Percentiles rank a stretch among this genome's conserved stretches.
phyloP scores from a whole-genome alignment of 2,329 filamentous ascomycete species.

The Neonectria coccinea region DNA sequence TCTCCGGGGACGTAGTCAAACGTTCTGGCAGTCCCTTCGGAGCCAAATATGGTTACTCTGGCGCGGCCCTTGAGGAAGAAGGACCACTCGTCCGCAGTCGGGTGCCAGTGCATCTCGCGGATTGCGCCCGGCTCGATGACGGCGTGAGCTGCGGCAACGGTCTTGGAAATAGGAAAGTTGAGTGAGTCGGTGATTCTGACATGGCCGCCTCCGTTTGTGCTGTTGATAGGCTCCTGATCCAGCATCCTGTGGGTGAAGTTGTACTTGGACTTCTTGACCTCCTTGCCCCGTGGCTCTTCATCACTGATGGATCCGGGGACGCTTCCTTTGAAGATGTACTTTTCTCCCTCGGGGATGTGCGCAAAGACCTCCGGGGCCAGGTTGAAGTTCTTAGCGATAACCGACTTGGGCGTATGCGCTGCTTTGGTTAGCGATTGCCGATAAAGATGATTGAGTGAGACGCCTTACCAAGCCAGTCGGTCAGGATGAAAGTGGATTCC shows the following conservation, averaged over 20 bases:
- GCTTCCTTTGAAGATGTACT: slow-evolving; percentile 82
- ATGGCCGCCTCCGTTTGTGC: slow-evolving; percentile 69
- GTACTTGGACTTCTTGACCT: slow-evolving; percentile 74
- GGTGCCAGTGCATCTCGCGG: slow-evolving; percentile 87
- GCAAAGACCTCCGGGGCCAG: slow-evolving; percentile 77
- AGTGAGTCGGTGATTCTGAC: slow-evolving; percentile 81
- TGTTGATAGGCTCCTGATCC: slow-evolving; percentile 73
- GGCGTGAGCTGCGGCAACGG: slow-evolving; percentile 78
- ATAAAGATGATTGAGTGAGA: background rate
- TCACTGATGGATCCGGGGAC: slow-evolving; percentile 72
- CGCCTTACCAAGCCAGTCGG: slow-evolving; percentile 74
- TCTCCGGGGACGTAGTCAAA: slow-evolving; percentile 83
- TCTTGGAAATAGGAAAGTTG: slow-evolving; percentile 80
- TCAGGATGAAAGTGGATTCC: slow-evolving; percentile 77
- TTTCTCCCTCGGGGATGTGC: slow-evolving; percentile 73
- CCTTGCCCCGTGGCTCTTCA: slow-evolving; percentile 70
- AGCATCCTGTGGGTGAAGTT: slow-evolving; percentile 80
- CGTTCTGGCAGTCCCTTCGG: slow-evolving; percentile 75
- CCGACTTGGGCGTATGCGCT: slow-evolving; percentile 78
- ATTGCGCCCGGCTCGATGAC: slow-evolving; percentile 78
- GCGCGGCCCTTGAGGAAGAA: slow-evolving; percentile 81
- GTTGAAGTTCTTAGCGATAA: slow-evolving; percentile 81
- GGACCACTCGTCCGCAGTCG: slow-evolving; percentile 82
- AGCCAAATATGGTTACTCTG: slow-evolving; percentile 79
- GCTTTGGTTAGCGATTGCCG: slow-evolving; percentile 24